Evolutionary conservation across 352 stramenopile genomes (phyloP).

Genomic region (Aphanomyces euteiches): DNA sequence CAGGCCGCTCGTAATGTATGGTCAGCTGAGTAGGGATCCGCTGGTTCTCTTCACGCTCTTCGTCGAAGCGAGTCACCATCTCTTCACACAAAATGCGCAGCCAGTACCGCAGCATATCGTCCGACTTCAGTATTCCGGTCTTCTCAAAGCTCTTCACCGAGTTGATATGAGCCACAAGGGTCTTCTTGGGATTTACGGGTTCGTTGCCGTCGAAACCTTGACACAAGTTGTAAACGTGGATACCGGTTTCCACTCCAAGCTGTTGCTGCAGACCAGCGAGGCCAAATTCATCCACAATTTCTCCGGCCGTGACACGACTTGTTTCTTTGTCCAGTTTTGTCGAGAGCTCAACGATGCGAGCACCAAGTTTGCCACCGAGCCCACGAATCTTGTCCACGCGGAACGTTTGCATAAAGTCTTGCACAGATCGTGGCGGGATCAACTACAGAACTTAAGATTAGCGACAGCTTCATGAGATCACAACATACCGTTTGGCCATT

Average conservation of each 20-base stretch:
- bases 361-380: conserved; percentile 70
- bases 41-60: conserved; percentile 74
- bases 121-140: conserved; percentile 45
- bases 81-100: conserved; percentile 65
- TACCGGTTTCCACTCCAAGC: conserved; percentile 58
- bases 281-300: conserved; percentile 52
- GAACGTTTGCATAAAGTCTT: conserved; percentile 60
- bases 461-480: not conserved
- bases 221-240: conserved; percentile 55
- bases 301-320: conserved; percentile 39
- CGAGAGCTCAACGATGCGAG: conserved; percentile 61
- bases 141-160: conserved; percentile 80
- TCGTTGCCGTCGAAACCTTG: conserved; percentile 62
- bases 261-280: conserved; percentile 49
- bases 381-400: conserved; percentile 69
- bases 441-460: conserved; percentile 35
- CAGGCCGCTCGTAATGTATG: conserved; percentile 48
- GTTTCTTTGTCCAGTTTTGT: conserved; percentile 39
- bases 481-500: conserved; percentile 60
- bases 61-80: conserved; percentile 61
- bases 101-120: conserved; percentile 73
- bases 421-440: conserved; percentile 58
- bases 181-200: conserved; percentile 67
- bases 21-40: conserved; percentile 62
- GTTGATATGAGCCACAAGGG: conserved; percentile 58